These are phyloP conservation scores for Xerocomellus chrysenteron DNA, from an alignment of 768 basidiomycete species.

Conservation along the genomic window DNA sequence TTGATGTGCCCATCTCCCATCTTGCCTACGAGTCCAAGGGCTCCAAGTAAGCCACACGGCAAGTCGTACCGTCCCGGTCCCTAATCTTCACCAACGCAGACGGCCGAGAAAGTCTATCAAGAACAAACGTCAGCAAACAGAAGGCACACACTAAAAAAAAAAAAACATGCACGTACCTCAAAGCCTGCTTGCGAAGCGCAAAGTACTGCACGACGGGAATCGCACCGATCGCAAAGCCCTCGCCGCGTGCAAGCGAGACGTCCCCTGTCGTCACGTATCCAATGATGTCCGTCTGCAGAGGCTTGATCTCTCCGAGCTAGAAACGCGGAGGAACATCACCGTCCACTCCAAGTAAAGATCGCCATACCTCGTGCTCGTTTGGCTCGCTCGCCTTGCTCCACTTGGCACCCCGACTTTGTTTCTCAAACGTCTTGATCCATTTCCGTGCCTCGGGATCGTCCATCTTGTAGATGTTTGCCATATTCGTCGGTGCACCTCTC, in stretches of 20 bases:
- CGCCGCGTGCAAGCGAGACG: slow-evolving; percentile 75
- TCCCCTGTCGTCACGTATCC: slow-evolving; percentile 87
- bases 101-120: slow-evolving; percentile 23
- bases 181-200: slow-evolving; percentile 50
- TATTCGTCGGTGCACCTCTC: slow-evolving; percentile 71
- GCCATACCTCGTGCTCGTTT: slow-evolving; percentile 31
- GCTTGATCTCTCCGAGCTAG: slow-evolving; percentile 47
- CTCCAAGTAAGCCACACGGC: slow-evolving; percentile 50
- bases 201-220: slow-evolving; percentile 57
- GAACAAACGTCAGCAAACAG: neutral
- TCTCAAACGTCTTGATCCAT: slow-evolving; percentile 42
- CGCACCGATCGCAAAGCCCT: slow-evolving; percentile 75
- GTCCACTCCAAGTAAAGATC: neutral
- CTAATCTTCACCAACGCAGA: slow-evolving; percentile 62
- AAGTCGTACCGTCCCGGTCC: slow-evolving; percentile 54
- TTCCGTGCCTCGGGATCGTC: slow-evolving; percentile 50
- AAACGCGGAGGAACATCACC: neutral
- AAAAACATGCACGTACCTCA: slow-evolving; percentile 27
- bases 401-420: slow-evolving; percentile 11
- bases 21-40: slow-evolving; percentile 28
- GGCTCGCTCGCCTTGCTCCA: slow-evolving; percentile 18
- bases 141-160: no score
- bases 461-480: slow-evolving; percentile 70
- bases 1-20: neutral
- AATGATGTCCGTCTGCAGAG: slow-evolving; percentile 50